Percentiles rank a stretch among this genome's conserved stretches.
Conservation (phyloP, 306 rosid species). For the cucumber (Cucumis sativus) region Cucumber_9930_V3 NC_026659.2:1206501-1207000, state of each 20-base stretch:
- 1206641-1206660: too few relatives aligned
- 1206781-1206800: background rate
- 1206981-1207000: background rate
- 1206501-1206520: too few relatives aligned
- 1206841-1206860: slow-evolving; percentile 2
- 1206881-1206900: background rate
- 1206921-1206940: background rate
- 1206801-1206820: background rate
- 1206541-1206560: too few relatives aligned
- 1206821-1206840: slow-evolving; percentile 1
- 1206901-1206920: background rate
- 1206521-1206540: too few relatives aligned
- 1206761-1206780: background rate
- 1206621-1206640: too few relatives aligned
- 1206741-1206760: background rate
- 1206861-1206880: background rate
- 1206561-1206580: too few relatives aligned
- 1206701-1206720: too few relatives aligned
- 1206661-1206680: too few relatives aligned
- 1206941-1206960: background rate
- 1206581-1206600: too few relatives aligned
- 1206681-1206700: too few relatives aligned
- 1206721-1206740: too few relatives aligned
- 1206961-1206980: background rate
- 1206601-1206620: too few relatives aligned